Percentiles rank a stretch among this genome's conserved stretches.
Evolutionary conservation across 306 rosid species (phyloP).

Genomic region (Quercus cerris): DNA sequence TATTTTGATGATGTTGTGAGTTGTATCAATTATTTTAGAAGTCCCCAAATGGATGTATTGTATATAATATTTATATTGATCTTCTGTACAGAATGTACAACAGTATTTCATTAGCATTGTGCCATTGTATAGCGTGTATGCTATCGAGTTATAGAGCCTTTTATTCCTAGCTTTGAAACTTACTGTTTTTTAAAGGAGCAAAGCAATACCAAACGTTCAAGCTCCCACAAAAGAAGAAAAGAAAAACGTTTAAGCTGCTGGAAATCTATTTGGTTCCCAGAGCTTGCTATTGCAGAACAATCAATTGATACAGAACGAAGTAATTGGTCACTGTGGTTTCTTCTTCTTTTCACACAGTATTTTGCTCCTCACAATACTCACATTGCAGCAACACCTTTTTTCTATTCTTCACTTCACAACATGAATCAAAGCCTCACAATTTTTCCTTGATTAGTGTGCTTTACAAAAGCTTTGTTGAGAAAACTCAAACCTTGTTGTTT

Average conservation of each 20-base stretch:
- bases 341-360: too few species aligned
- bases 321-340: too few species aligned
- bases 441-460: too few species aligned
- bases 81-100: neutral
- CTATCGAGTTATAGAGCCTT: neutral
- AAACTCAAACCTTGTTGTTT: too few species aligned
- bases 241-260: neutral
- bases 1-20: neutral
- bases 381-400: too few species aligned
- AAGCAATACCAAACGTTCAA: neutral
- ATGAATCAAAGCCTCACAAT: too few species aligned
- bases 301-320: too few species aligned
- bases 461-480: too few species aligned
- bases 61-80: neutral
- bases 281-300: neutral
- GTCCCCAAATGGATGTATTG: neutral
- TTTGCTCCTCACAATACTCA: too few species aligned
- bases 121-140: neutral
- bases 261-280: neutral
- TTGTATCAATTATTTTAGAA: neutral
- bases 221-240: neutral
- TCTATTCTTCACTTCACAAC: too few species aligned
- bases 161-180: neutral
- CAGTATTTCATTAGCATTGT: neutral
- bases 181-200: neutral